Evolutionary conservation across 352 stramenopile genomes (phyloP), one percentile per base, ranked within the genome.

Genomic region (Globisporangium viniferum): DNA sequence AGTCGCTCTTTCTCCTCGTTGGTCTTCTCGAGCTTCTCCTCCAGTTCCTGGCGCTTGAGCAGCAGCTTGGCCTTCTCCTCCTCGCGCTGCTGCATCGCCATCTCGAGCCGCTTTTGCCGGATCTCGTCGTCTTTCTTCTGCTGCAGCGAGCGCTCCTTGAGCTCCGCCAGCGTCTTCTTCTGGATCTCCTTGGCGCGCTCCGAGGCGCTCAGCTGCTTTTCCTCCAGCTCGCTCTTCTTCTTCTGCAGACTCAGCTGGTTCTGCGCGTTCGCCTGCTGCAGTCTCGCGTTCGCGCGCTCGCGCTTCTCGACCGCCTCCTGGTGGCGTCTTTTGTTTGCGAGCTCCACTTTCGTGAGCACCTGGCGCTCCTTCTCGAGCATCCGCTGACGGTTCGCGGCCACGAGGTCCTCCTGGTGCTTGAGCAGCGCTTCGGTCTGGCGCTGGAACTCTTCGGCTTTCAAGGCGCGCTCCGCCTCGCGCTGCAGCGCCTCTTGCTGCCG

Each of bases 401-500:
- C 73, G 10, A 79, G 58, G 27, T 87, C 79, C 69, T 92, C 86
- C 48, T 94, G 86, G 29, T 91, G 81, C 31, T 78, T 66, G 10
- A 92, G 55, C n/a, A 94, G 53, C 20, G 74, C 72, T 24, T 91
- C 81, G 0, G 86, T 92, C 29, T 94, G 81, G 33, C 67, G 67
- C 27, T 75, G 70, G 69, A 90, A 92, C 31, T 86, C 81, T n/a
- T 94, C 86, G 15, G 86, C 80, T 67, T 91, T 92, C 35, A 80
- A 62, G 15, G 77, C 80, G 46, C 82, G 76, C 67, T 92, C 84
- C 2, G 78, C 46, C 29, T 94, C 86, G 4, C 77, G 73, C 36
- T 90, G 72, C 5, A 71, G 39, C 20, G 76, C 76, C 58, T 90
- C 82, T 5, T 79, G 20, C 24, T 85, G 73, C 1, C 79, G 78